Evolutionary conservation across 2,329 filamentous ascomycete genomes (phyloP), one percentile per base, ranked within the genome.

Genomic region (Dactylellina parvicollis): DNA sequence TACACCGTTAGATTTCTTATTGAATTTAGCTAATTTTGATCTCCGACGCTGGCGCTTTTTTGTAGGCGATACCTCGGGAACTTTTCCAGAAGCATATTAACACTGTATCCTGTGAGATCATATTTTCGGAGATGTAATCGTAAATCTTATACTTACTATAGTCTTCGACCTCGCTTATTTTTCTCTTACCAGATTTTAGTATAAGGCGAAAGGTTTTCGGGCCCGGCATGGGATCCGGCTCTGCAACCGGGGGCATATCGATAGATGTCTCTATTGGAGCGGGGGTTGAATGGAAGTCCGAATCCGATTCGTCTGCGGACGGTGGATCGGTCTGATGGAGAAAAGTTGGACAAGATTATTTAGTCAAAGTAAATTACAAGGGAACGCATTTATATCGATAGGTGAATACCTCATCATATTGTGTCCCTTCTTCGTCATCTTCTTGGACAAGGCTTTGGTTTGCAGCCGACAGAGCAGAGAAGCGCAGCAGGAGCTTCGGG

Each of bases 41-140:
- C 38, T 57, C 40, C 62, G 40, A 52, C 62, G 62, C n/a, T 67
- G 55, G 20, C 34, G 40, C 36, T 59, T 67, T 46, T 32, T 59
- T 16, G 36, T 40, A 2, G 34, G 34, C 10, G 52, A 36, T 30
- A n/a, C 14, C 14, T 28, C 10, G 10, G 34, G 30, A 22, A 42
- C 52, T 56, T 52, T 10, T 12, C n/a, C 1, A 40, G 18, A 28
- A 22, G n/a, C 26, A 10, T n/a, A 47, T n/a, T n/a, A n/a, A n/a
- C n/a, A 7, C 4, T 49, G 20, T 44, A 36, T 36, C n/a, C n/a
- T n/a, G n/a, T n/a, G n/a, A n/a, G n/a, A n/a, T n/a, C n/a, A n/a
- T n/a, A n/a, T n/a, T n/a, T n/a, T n/a, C n/a, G n/a, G n/a, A n/a
- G n/a, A n/a, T n/a, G n/a, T n/a, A n/a, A n/a, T n/a, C n/a, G n/a